Evolutionary conservation across 2,329 filamentous ascomycete species (phyloP), one percentile per base, ranked within the genome.

Genomic region (Diplocarpon mali): DNA sequence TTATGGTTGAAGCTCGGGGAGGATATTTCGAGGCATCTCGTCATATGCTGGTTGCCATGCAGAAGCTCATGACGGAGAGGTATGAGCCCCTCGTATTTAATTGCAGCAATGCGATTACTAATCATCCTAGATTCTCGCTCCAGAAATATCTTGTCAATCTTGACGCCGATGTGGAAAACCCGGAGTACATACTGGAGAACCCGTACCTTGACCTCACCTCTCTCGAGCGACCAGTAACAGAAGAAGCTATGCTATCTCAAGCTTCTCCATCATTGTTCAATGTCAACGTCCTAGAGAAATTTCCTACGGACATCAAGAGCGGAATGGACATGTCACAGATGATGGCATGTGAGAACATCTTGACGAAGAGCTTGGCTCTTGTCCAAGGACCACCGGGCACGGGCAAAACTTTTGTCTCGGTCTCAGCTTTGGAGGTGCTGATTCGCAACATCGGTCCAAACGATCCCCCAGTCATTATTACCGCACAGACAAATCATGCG

Each of bases 401-500:
- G 1, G 80, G 80, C 4, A 95, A 95, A 59, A 95, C 89, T 0
- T 83, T 83, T 52, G 83, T 88, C 0, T 92, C 86, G 0, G 76
- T 90, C 2, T 67, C 79, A 20, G 82, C 83, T 0, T 62, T 95
- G 9, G 76, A 75, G 38, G 69, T 81, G 1, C 66, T 89, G 42
- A 66, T 86, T 0, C 63, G 69, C 1, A 85, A 83, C 42, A 70
- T 76, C 56, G 59, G 61, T 2, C 55, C 59, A 1, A 67, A 64
- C 0, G 76, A 81, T 46, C 72, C 79, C 8, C 85, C 85, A 0
- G 79, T 95, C 27, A 71, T 95, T 15, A 70, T 95, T 3, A 75
- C 87, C 0, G 87, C 86, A 7, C 87, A 95, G 56, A 95, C 88
- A 0, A 95, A 95, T 47, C 87, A 95, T 62, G 88, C 88, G 0